Base-by-base conservation (phyloP, 139 green algal genomes). In the Nannochloris sp. region DNA sequence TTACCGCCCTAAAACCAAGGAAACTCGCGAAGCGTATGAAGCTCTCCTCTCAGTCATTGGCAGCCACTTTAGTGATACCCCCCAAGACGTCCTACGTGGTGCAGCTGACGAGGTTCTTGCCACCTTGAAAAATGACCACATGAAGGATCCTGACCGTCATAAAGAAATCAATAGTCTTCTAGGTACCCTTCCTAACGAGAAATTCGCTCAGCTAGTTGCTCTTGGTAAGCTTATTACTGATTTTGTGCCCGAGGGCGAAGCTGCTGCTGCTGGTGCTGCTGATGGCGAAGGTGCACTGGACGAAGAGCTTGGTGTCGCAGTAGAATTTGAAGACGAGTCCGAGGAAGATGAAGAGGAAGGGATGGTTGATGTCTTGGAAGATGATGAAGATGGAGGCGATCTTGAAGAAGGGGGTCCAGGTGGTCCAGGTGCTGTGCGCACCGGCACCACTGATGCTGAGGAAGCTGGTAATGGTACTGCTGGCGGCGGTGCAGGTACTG, bases 61-160 rank as follows among this genome's bases (percentile, higher is more conserved):
- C 38, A 61, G 32, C 15, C 76, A 89, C 44, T 96, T 98, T 82
- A 92, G 94, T 2, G 94, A 99, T 73, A 87, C 97, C 76, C 39
- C 45, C 15, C 67, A 87, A 46, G 94, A 99, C 71, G 78, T 99
- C 24, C 78, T 99, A 59, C 69, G 84, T 9, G 93, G 92, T 25
- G 94, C 94, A 24, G 94, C 94, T 2, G 94, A 99, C 35, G 94
- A 99, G 78, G 83, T 98, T 55, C 82, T 99, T 51, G 82, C 79
- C 1, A 82, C 91, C 46, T 80, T 99, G 3, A 97, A 97, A 72
- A 84, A 89, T 62, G 78, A 96, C 34, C 58, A 67, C 45, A 64
- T 83, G 32, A 83, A 44, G 55, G 89, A 95, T 74, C 78, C 79
- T n/a, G 80, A 89, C 42, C 83, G 75, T 30, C 81, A 95, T 55